Conservation (phyloP, 2,329 filamentous ascomycete genomes). For the Nectriaceae sp. region DNA sequence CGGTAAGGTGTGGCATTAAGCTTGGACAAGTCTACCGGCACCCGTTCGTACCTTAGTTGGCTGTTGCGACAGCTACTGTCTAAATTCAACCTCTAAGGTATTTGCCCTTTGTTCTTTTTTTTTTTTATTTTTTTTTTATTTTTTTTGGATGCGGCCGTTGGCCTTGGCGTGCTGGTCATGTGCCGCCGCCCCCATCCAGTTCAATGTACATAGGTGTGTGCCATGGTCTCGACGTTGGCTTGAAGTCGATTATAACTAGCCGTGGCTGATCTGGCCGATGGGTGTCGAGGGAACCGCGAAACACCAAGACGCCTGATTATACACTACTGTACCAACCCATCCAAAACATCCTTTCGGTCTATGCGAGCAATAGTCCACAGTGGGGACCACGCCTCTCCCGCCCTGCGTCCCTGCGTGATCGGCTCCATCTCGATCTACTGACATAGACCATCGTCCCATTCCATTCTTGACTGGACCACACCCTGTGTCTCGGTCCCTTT, state of each 20-base stretch:
- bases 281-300: slow-evolving; percentile 20
- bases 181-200: background rate
- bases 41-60: background rate
- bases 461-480: slow-evolving; percentile 35
- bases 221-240: slow-evolving; percentile 6
- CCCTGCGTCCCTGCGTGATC: slow-evolving; percentile 27
- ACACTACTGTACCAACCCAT: slow-evolving; percentile 19
- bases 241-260: slow-evolving; percentile 17
- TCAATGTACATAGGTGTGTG: slow-evolving; percentile 7
- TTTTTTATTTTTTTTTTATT: slow-evolving; percentile 17
- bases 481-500: slow-evolving; percentile 39
- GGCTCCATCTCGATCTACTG: slow-evolving; percentile 28
- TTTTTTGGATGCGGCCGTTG: background rate
- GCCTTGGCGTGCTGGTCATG: background rate
- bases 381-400: slow-evolving; percentile 30
- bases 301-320: slow-evolving; percentile 22
- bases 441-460: slow-evolving; percentile 23
- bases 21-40: background rate
- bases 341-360: slow-evolving; percentile 19
- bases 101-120: slow-evolving; percentile 18
- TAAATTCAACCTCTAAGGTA: background rate
- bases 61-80: background rate
- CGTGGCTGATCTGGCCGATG: slow-evolving; percentile 18
- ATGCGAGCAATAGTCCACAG: slow-evolving; percentile 29
- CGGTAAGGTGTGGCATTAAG: slow-evolving; percentile 14